Percentiles rank a stretch among this genome's conserved stretches.
Conservation (phyloP, 768 basidiomycete species). For the Termitomyces sp. region DNA sequence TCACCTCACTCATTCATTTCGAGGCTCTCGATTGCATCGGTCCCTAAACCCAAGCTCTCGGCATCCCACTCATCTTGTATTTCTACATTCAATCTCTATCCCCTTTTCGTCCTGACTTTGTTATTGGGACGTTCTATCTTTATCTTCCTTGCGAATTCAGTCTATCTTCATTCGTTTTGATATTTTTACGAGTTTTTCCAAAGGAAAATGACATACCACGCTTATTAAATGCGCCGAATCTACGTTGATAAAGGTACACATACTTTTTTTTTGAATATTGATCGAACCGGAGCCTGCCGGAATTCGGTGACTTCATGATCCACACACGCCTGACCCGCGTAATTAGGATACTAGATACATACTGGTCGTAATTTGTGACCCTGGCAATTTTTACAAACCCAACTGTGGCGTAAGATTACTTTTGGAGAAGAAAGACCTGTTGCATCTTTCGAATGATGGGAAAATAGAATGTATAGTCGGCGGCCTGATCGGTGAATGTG, state of each 20-base stretch:
- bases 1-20: background rate
- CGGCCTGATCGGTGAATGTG: background rate
- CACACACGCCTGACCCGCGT: too few relatives aligned
- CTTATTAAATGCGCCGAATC: background rate
- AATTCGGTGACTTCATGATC: background rate
- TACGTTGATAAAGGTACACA: background rate
- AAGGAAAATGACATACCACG: conserved; percentile 1
- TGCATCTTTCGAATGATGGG: background rate
- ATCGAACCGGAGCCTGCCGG: background rate
- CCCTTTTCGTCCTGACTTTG: background rate
- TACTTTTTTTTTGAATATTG: background rate
- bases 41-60: background rate
- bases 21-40: background rate
- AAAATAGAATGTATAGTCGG: background rate
- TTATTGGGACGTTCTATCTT: conserved; percentile 4
- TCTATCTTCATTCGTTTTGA: background rate
- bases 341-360: too few relatives aligned
- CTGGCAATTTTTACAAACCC: too few relatives aligned
- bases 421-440: background rate
- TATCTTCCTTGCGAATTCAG: conserved; percentile 1
- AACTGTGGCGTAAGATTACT: background rate
- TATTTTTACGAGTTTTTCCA: background rate
- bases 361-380: too few relatives aligned
- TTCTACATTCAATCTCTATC: conserved; percentile 2
- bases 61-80: conserved; percentile 6